Base-by-base conservation (phyloP, 2,329 filamentous ascomycete species). In the Alternaria metachromatica region DNA sequence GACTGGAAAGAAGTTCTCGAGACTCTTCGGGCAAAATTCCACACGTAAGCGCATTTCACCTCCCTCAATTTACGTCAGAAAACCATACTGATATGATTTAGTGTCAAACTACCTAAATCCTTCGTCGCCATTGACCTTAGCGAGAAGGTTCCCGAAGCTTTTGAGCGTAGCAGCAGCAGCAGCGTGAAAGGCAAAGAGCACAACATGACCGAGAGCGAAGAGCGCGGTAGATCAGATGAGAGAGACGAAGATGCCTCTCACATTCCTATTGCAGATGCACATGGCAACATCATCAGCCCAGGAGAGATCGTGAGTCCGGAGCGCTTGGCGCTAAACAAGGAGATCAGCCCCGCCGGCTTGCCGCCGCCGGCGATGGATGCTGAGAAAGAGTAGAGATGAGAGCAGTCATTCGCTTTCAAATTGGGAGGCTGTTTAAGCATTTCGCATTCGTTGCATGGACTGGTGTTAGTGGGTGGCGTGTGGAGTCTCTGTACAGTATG, bases 1-100 rank as follows among this genome's bases (percentile, higher is more conserved):
- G 93, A 99, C 80, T 99, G 96, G 95, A 95, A 96, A 81, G 89
- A 95, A 73, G 92, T 99, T n/a, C 92, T 99, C 70, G 94, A 97
- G 82, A 98, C 94, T 2, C 84, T 99, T 67, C 89, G 94, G 69
- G 95, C 92, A 54, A 98, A 97, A 75, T 98, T 99, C 77, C 92
- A 97, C 76, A 94, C 94, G 92, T 95, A 86, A 83, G 91, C 85
- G 3, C 23, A 23, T 12, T 12, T 8, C 25, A 3, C n/a, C 20
- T 11, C 12, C 48, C 11, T 4, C n/a, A 11, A 13, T 11, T 57
- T 20, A 6, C 28, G 25, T 20, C 11, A 10, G 8, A 10, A 49
- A 28, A 15, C 3, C 43, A 18, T 41, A 53, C 50, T 72, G 56
- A 73, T 57, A 9, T 20, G 43, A 3, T 21, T 23, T 33, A 81